A percentile compares a stretch with the other conserved stretches of the same genome.
These are phyloP conservation scores for Boletus pseudo-olivaceus DNA, from an alignment of 768 basidiomycete species.

Conservation along the genomic window DNA sequence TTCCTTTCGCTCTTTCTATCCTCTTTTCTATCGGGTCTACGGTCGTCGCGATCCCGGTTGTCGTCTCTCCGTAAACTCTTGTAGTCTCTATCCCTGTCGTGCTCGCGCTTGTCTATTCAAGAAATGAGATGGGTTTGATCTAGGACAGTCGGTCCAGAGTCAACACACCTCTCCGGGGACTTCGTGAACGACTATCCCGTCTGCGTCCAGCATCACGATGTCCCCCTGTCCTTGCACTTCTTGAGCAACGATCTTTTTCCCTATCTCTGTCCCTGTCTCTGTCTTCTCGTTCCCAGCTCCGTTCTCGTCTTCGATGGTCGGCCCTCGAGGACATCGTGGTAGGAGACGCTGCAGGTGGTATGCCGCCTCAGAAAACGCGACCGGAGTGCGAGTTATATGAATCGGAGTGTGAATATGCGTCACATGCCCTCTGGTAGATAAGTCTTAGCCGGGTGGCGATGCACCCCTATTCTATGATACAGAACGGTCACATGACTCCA, in stretches of 20 bases:
- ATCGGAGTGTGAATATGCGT: too few species aligned
- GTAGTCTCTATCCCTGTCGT: conserved; percentile 39
- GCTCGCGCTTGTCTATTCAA: conserved; percentile 33
- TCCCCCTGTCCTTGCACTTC: conserved; percentile 31
- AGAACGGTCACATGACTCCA: conserved; percentile 26
- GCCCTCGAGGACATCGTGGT: conserved; percentile 55
- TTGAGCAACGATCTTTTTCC: conserved; percentile 43
- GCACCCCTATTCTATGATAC: not conserved
- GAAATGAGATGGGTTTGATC: not conserved
- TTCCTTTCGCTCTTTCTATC: conserved; percentile 33
- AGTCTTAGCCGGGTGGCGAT: too few species aligned
- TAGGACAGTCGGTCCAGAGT: not conserved
- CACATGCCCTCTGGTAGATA: too few species aligned
- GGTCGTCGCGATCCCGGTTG: conserved; percentile 32
- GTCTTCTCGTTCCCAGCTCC: conserved; percentile 57
- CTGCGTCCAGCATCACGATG: conserved; percentile 36
- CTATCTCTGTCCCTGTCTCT: conserved; percentile 34
- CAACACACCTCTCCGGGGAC: conserved; percentile 32
- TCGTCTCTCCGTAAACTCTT: conserved; percentile 32
- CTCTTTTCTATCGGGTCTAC: conserved; percentile 30
- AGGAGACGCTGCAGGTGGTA: conserved; percentile 23
- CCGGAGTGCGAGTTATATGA: too few species aligned
- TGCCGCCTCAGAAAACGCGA: too few species aligned
- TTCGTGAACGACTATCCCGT: conserved; percentile 39
- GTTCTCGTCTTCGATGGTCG: conserved; percentile 54